Conservation (phyloP, 768 basidiomycete species). For the Pisolithus microcarpus region DNA sequence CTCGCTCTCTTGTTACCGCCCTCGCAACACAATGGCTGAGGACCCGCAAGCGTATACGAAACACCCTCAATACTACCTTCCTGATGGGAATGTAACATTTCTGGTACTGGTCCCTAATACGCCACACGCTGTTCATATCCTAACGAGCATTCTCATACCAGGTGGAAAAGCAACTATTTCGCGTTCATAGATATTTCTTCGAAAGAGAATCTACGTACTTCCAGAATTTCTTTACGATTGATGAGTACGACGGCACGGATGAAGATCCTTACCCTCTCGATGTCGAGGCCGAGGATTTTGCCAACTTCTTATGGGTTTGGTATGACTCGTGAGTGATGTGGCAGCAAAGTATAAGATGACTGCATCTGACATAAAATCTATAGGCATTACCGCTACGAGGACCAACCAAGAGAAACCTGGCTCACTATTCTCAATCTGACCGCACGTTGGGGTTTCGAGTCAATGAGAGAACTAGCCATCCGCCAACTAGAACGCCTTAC, state of each 20-base stretch:
- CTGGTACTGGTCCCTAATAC: constrained; percentile 33
- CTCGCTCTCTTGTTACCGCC: not conserved
- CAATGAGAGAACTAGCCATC: constrained; percentile 44
- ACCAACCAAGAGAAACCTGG: constrained; percentile 48
- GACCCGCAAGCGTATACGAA: constrained; percentile 15
- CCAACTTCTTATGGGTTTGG: constrained; percentile 45
- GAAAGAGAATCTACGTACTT: constrained; percentile 31
- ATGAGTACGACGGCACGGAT: constrained; percentile 1
- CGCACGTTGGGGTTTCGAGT: constrained; percentile 47
- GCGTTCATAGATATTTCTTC: constrained; percentile 31
- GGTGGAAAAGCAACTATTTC: constrained; percentile 29
- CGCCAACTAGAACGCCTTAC: constrained; percentile 46
- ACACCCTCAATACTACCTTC: constrained; percentile 41
- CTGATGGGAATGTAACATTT: constrained; percentile 47
- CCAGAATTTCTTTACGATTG: constrained; percentile 15
- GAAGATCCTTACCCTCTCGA: constrained; percentile 13
- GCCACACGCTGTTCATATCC: not conserved
- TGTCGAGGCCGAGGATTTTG: constrained; percentile 34
- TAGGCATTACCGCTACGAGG: constrained; percentile 52
- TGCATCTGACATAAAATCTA: too few relatives aligned
- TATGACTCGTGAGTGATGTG: constrained; percentile 42
- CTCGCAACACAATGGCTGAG: not conserved
- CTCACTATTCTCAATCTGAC: constrained; percentile 45
- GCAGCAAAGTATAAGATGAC: too few relatives aligned
- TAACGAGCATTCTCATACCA: constrained; percentile 6